Base-by-base conservation (phyloP, 306 rosid genomes). In the Arachis hypogaea region DNA sequence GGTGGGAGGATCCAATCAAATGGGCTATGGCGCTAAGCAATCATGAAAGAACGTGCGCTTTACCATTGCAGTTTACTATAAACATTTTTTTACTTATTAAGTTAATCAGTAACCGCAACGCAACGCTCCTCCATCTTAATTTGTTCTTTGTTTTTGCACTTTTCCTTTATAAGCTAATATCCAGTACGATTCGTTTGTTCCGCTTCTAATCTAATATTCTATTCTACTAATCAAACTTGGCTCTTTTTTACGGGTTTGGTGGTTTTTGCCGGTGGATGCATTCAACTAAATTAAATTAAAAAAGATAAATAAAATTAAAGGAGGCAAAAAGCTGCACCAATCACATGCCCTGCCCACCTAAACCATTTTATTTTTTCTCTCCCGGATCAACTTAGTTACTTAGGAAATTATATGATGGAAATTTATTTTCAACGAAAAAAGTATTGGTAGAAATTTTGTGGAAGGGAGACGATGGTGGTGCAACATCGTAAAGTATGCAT, bases 301-400 rank as follows among this genome's bases (percentile, higher is more conserved):
- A 50, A 41, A 2, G 10, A 49, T 49, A 11, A 73, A 72, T 30
- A 42, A 14, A 52, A 74, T 30, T 45, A 46, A 54, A 68, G 74
- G 79, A 63, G 81, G 83, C 83, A 82, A 86, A 86, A 89, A 82
- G 86, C 91, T 85, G 82, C 88, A 52, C 78, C 29, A 16, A 42
- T 74, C 92, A 86, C 96, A 85, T 88, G 91, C 80, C 54, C 52
- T 80, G 81, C 85, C 86, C 86, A 81, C 56, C 88, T 74, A 77
- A 28, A 66, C 83, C 66, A 59, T 59, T 72, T 72, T 65, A 74
- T 40, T 60, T 59, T 66, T 44, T 40, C 41, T 14, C 30, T 69
- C 74, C 4, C 10, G 55, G 56, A 62, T 12, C n/a, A 58, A 58
- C 72, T 57, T 58, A 57, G 55, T 9, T 47, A 58, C 72, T 57